Percentiles rank a stretch among this genome's conserved stretches.
Evolutionary conservation across 2,329 filamentous ascomycete species (phyloP).

Genomic region (Pleomassaria siparia): DNA sequence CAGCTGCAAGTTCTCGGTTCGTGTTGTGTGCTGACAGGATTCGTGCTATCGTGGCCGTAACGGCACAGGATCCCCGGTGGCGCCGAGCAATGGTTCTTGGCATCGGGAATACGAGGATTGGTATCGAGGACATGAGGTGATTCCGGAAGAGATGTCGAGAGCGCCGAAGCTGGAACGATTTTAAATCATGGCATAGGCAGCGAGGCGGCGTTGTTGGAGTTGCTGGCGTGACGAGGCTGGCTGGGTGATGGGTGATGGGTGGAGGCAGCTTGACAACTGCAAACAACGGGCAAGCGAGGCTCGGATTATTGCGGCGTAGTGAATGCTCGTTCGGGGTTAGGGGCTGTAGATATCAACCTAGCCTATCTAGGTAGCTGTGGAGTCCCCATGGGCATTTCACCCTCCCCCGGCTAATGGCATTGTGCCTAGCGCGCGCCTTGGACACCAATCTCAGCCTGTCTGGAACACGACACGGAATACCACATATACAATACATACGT

Average conservation of each 20-base stretch:
- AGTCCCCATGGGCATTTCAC: conserved; percentile 2
- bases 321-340: not conserved
- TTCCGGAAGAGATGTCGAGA: not conserved
- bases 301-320: not conserved
- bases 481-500: too few species aligned
- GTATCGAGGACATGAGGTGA: not conserved
- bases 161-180: not conserved
- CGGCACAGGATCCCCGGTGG: not conserved
- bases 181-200: not conserved
- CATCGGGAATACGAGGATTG: not conserved
- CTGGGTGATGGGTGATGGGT: too few species aligned
- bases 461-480: not conserved
- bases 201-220: not conserved
- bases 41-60: not conserved
- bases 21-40: not conserved
- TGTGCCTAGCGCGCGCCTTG: not conserved
- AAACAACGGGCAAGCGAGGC: not conserved
- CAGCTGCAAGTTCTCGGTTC: conserved; percentile 1
- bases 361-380: not conserved
- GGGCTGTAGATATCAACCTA: too few species aligned
- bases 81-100: not conserved
- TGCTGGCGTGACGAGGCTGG: not conserved
- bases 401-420: conserved; percentile 2
- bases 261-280: not conserved
- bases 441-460: not conserved